Evolutionary conservation across 805 yeast genomes (phyloP).

Genomic region (Candida ipomoeae): DNA sequence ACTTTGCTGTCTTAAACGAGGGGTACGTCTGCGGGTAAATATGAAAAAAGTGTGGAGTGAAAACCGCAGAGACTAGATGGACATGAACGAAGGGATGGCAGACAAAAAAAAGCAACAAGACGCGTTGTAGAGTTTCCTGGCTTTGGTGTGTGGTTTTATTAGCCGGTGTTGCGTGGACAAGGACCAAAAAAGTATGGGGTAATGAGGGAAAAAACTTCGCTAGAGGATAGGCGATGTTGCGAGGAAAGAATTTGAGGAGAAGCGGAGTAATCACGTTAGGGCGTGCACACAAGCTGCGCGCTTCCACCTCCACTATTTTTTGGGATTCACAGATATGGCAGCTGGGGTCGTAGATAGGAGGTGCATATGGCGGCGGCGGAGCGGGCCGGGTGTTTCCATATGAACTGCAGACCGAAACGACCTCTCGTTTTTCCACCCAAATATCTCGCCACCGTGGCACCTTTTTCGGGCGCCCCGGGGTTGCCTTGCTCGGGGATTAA

Average conservation of each 20-base stretch:
- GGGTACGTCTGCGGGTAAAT: not conserved
- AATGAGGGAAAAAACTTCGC: slow-evolving; percentile 17
- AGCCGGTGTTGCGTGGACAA: not conserved
- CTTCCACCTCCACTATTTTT: not conserved
- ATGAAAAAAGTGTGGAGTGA: slow-evolving; percentile 1
- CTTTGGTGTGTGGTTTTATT: not conserved
- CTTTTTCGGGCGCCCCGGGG: not conserved
- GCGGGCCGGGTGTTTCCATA: not conserved
- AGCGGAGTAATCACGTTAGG: slow-evolving; percentile 15
- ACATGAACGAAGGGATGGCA: not conserved
- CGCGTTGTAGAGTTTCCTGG: not conserved
- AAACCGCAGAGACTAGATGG: not conserved
- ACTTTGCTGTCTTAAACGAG: slow-evolving; percentile 4
- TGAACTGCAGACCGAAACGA: no score
- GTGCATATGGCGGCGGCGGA: not conserved
- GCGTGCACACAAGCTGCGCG: slow-evolving; percentile 7
- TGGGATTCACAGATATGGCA: not conserved
- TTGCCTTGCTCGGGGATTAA: not conserved
- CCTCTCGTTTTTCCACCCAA: no score
- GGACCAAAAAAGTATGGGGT: slow-evolving; percentile 16
- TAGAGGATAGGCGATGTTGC: slow-evolving; percentile 15
- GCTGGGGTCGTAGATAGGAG: not conserved
- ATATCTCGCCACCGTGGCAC: not conserved
- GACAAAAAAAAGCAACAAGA: not conserved
- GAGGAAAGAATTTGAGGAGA: slow-evolving; percentile 16